Evolutionary conservation across 352 stramenopile species (phyloP).

Genomic region (Elongisporangium prolatum): DNA sequence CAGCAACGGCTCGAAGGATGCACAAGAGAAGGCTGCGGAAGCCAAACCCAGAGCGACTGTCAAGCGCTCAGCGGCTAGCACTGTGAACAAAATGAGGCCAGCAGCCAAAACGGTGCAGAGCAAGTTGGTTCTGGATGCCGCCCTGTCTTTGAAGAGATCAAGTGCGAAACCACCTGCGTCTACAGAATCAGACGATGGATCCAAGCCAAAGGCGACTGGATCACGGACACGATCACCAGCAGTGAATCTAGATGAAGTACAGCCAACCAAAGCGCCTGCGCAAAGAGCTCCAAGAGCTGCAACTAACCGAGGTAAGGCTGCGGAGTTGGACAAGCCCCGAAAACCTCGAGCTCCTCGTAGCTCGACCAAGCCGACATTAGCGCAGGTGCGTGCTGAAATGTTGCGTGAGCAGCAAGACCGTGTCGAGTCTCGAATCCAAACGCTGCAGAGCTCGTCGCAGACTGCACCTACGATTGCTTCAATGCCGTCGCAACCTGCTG

Average conservation of each 20-base stretch:
- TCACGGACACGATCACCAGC: neutral
- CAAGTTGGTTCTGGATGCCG: neutral
- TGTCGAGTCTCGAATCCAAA: conserved; percentile 43
- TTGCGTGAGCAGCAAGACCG: conserved; percentile 46
- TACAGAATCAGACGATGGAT: neutral
- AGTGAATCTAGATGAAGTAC: conserved; percentile 7
- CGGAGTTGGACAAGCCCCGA: neutral
- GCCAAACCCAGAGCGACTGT: neutral
- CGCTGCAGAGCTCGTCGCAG: conserved; percentile 17
- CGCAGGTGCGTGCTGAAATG: conserved; percentile 34
- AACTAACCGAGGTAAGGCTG: neutral
- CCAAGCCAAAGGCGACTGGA: neutral
- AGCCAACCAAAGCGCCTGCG: neutral
- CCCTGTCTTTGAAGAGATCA: neutral
- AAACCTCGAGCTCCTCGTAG: neutral
- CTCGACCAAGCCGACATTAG: conserved; percentile 23
- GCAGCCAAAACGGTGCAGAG: conserved; percentile 3
- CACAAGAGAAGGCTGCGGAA: neutral
- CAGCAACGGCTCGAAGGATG: conserved; percentile 6
- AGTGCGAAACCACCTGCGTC: neutral
- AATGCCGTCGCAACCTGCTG: neutral
- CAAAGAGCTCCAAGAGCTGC: neutral
- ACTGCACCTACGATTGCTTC: neutral
- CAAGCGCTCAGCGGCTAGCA: neutral
- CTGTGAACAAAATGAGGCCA: neutral